Base-by-base conservation (phyloP, 2,329 filamentous ascomycete genomes). In the Aspergillaceae sp. region DNA sequence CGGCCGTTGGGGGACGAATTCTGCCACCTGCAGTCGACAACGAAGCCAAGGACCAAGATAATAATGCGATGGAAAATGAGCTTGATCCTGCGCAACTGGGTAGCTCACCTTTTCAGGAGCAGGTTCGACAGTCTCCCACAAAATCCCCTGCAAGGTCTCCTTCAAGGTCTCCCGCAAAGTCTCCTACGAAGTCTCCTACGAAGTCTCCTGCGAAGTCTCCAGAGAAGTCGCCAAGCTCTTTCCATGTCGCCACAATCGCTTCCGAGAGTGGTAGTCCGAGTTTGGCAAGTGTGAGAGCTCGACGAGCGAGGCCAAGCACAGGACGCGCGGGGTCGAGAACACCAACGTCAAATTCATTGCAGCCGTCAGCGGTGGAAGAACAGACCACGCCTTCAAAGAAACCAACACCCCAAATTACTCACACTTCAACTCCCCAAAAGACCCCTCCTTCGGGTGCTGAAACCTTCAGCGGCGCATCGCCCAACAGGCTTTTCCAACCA, bases 1-100 rank as follows among this genome's bases (percentile, higher is more conserved):
- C 83, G 2, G 73, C 73, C 40, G 78, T 76, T 4, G 70, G 85
- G 41, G 83, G 83, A 7, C 73, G 74, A 6, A 86, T 87, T 43
- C 68, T 85, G 37, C 59, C 59, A 62, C 70, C 63, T 51, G 67
- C 63, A 41, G 49, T 57, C 26, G 63, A 52, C 58, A 60, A 60
- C 19, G 68, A 68, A 42, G 64, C 68, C 33, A 73, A 74, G 35
- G 61, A 65, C 6, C 66, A 74, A 46, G 78, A 74, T 6, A 82
- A 78, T 58, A 72, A 72, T 41, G 60, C 78, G 8, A 79, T 82
- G 77, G 78, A 82, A 53, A 66, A 76, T 52, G 80, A 83, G 56
- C 73, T 68, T 9, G 71, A 78, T 29, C 72, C 76, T 42, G 60
- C 61, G 5, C 70, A 76, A 40, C 50, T 70, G 33, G 62, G 55